A percentile compares a stretch with the other conserved stretches of the same genome.
phyloP scores from a whole-genome alignment of 139 green algal species.

The Marvania coccoides region DNA sequence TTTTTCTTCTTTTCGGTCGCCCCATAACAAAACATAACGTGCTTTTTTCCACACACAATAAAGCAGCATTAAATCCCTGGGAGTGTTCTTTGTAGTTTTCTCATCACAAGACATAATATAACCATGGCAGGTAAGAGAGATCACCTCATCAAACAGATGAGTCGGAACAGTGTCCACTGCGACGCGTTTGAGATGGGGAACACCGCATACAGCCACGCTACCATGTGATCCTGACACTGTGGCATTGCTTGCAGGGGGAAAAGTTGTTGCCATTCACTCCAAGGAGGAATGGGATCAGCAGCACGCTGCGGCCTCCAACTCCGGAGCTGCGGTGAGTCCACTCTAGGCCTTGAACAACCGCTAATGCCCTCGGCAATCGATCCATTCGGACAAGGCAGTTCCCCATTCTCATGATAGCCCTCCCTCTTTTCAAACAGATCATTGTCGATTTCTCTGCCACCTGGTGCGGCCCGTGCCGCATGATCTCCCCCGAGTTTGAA shows the following conservation, averaged over 20 bases:
- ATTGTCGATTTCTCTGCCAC: conserved; percentile 72
- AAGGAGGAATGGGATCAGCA: conserved; percentile 2
- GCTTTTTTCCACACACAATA: too few species aligned
- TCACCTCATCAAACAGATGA: too few species aligned
- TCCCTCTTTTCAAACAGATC: conserved; percentile 11
- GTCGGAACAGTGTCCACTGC: too few species aligned
- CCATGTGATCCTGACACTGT: not conserved
- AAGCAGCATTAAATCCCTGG: too few species aligned
- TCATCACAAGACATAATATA: too few species aligned
- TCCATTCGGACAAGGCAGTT: not conserved
- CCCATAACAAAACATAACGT: too few species aligned
- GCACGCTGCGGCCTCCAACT: not conserved
- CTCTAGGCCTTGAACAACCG: not conserved
- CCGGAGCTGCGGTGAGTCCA: not conserved
- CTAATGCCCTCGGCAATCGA: not conserved
- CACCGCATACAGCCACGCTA: too few species aligned
- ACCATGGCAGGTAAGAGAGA: too few species aligned
- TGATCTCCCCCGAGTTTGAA: conserved; percentile 64
- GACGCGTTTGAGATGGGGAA: too few species aligned
- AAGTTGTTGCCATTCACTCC: conserved; percentile 10
- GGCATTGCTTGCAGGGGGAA: not conserved
- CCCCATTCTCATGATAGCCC: not conserved
- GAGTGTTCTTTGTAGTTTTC: not conserved
- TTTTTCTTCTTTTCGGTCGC: too few species aligned
- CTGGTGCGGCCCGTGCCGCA: conserved; percentile 79